Evolutionary conservation across 2,329 filamentous ascomycete species (phyloP).

Genomic region (Myriosclerotinia scirpicola): DNA sequence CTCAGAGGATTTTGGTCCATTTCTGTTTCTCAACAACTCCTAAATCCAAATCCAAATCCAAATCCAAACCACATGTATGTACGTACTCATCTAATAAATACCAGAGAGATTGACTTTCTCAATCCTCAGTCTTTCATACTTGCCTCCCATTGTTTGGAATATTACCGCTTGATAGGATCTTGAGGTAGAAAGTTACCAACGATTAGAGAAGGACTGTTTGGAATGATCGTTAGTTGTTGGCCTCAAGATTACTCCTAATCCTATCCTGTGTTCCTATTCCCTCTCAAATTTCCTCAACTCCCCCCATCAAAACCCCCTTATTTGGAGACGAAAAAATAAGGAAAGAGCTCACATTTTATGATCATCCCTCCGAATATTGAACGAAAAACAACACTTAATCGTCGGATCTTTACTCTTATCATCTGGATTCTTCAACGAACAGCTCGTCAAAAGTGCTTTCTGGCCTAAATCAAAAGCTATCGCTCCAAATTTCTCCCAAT

Average conservation of each 20-base stretch:
- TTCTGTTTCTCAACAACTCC: background rate
- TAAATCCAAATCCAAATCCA: no score
- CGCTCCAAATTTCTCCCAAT: slow-evolving; percentile 98
- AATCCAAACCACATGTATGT: slow-evolving; percentile 10
- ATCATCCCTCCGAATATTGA: slow-evolving; percentile 90
- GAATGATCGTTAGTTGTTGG: background rate
- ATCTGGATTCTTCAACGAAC: slow-evolving; percentile 80
- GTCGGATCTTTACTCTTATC: slow-evolving; percentile 67
- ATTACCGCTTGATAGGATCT: slow-evolving; percentile 55
- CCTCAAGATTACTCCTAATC: background rate
- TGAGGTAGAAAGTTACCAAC: slow-evolving; percentile 96
- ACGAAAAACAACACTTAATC: slow-evolving; percentile 94
- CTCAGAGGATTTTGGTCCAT: no score
- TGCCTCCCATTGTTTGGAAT: slow-evolving; percentile 32
- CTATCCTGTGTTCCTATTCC: background rate
- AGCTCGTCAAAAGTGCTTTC: slow-evolving; percentile 93
- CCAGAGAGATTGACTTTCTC: background rate
- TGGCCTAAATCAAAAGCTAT: slow-evolving; percentile 94
- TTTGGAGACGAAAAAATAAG: background rate
- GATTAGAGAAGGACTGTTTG: slow-evolving; percentile 79
- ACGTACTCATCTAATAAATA: slow-evolving; percentile 21
- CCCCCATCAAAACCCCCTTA: background rate
- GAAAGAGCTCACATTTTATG: slow-evolving; percentile 80
- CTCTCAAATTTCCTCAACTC: background rate
- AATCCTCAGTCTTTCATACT: slow-evolving; percentile 5